Conservation (phyloP, 78 protist species). For the Anaeramoeba ignava region DNA sequence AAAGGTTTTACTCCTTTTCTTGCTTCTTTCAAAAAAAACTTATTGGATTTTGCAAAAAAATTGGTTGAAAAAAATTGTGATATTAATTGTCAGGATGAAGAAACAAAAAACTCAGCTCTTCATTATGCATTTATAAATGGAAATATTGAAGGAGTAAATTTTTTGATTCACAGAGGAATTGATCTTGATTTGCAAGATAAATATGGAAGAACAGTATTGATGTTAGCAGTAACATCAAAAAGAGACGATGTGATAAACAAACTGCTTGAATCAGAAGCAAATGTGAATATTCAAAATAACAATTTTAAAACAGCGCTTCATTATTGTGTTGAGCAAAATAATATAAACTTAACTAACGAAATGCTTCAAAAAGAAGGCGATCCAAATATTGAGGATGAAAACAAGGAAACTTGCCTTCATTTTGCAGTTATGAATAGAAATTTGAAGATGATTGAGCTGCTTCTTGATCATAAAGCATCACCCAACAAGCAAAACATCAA, state of each 20-base stretch:
- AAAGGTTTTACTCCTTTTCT: not conserved
- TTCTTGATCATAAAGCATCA: not conserved
- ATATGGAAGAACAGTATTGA: not conserved
- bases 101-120: not conserved
- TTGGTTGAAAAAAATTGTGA: not conserved
- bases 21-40: not conserved
- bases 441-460: not conserved
- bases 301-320: not conserved
- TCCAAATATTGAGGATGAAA: not conserved
- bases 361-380: too few relatives aligned
- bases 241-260: not conserved
- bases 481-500: not conserved
- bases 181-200: not conserved
- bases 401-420: not conserved
- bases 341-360: too few relatives aligned
- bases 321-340: not conserved
- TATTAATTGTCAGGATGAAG: not conserved
- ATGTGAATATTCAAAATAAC: not conserved
- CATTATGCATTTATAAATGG: not conserved
- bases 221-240: not conserved
- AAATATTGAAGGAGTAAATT: not conserved
- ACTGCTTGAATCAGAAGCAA: not conserved
- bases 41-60: not conserved
- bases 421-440: not conserved
- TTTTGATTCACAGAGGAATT: not conserved